A percentile compares a stretch with the other conserved stretches of the same genome.
Evolutionary conservation across 192 early-diverging fungal genomes (phyloP).

Genomic region (Umbelopsis vinacea): DNA sequence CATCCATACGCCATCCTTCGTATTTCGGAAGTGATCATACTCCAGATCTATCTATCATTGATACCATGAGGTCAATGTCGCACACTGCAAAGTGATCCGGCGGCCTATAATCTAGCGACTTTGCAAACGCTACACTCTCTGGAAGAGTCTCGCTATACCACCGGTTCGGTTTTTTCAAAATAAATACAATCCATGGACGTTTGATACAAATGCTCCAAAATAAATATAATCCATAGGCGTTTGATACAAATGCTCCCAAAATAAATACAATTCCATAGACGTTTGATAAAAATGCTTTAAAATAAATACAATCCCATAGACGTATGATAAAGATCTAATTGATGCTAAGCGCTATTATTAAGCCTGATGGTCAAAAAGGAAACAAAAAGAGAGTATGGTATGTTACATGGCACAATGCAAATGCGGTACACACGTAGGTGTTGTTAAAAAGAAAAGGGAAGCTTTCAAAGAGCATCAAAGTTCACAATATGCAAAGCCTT

Average conservation of each 20-base stretch:
- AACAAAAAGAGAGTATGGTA: not conserved
- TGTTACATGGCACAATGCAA: slow-evolving; percentile 13
- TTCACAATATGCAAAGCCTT: slow-evolving; percentile 85
- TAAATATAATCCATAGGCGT: not conserved
- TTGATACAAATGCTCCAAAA: no score
- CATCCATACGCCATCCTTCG: not conserved
- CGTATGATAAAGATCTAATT: not conserved
- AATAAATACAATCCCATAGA: not conserved
- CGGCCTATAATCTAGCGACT: no score
- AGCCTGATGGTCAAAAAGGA: not conserved
- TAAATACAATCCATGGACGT: not conserved
- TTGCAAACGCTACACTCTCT: not conserved
- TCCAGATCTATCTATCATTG: slow-evolving; percentile 18
- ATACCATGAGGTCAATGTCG: slow-evolving; percentile 8
- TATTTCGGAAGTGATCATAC: not conserved
- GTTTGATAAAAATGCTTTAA: not conserved
- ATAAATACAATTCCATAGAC: not conserved
- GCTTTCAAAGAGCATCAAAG: slow-evolving; percentile 82
- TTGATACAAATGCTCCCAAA: no score
- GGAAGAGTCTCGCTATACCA: not conserved
- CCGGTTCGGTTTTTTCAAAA: not conserved
- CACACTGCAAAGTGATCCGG: not conserved
- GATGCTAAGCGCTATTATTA: not conserved
- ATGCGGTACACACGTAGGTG: not conserved
- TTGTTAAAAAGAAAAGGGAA: not conserved